Conservation (phyloP, 2,329 filamentous ascomycete genomes). For the Scedosporium apiospermum region DNA sequence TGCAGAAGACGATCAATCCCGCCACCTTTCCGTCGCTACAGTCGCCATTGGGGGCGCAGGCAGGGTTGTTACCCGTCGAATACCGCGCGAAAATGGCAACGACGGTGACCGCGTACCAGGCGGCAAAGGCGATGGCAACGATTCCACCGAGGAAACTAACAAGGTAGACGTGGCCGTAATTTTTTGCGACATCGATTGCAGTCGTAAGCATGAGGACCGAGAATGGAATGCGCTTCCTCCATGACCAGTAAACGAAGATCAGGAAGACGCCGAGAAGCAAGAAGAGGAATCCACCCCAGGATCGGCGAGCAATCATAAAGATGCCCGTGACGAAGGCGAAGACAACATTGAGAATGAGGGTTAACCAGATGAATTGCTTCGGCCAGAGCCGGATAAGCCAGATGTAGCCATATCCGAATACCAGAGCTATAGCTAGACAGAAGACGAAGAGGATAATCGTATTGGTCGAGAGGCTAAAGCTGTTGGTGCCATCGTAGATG, state of each 20-base stretch:
- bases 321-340: slow-evolving; percentile 79
- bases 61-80: slow-evolving; percentile 44
- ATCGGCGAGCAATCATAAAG: slow-evolving; percentile 69
- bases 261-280: slow-evolving; percentile 73
- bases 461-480: slow-evolving; percentile 65
- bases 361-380: slow-evolving; percentile 88
- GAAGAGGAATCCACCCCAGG: slow-evolving; percentile 84
- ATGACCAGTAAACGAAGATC: slow-evolving; percentile 74
- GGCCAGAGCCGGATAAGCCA: slow-evolving; percentile 67
- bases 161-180: slow-evolving; percentile 75
- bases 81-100: slow-evolving; percentile 82
- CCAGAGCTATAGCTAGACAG: slow-evolving; percentile 61
- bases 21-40: slow-evolving; percentile 74
- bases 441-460: slow-evolving; percentile 81
- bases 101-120: slow-evolving; percentile 79
- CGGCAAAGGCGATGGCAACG: slow-evolving; percentile 63
- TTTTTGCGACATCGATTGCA: slow-evolving; percentile 74
- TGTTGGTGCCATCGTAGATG: slow-evolving; percentile 61
- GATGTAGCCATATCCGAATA: slow-evolving; percentile 71
- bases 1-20: slow-evolving; percentile 75
- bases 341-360: slow-evolving; percentile 77
- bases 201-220: slow-evolving; percentile 84
- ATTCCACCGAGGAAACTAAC: slow-evolving; percentile 79
- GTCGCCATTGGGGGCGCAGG: slow-evolving; percentile 43
- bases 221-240: slow-evolving; percentile 87